Evolutionary conservation across 495 filamentous ascomycete genomes (phyloP).

Genomic region (Podospora pseudopauciseta): DNA sequence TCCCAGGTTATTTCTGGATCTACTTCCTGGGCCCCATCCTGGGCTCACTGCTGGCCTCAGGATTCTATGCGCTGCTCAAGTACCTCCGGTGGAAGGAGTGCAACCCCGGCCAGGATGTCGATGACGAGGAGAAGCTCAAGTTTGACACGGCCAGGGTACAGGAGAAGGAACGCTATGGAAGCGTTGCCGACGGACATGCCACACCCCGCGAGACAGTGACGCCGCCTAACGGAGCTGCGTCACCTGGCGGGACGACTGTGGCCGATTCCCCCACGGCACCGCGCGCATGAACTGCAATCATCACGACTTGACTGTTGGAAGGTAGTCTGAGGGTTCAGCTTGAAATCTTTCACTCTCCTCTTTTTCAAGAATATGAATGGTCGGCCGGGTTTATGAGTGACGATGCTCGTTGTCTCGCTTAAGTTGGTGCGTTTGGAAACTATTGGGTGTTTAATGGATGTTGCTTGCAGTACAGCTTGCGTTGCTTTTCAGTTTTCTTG

Average conservation of each 20-base stretch:
- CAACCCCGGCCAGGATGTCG: slow-evolving; percentile 51
- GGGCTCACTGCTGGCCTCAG: slow-evolving; percentile 59
- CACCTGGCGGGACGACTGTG: background rate
- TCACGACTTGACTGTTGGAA: background rate
- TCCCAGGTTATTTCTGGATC: slow-evolving; percentile 69
- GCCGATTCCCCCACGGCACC: background rate
- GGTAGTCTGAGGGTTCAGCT: background rate
- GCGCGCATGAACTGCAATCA: background rate
- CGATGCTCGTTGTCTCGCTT: background rate
- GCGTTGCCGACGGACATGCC: slow-evolving; percentile 3
- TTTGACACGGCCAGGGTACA: background rate
- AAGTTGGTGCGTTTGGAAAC: background rate
- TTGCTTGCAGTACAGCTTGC: background rate
- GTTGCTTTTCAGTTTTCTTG: background rate
- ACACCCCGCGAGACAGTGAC: background rate
- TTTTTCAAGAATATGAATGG: background rate
- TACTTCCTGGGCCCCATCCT: slow-evolving; percentile 59
- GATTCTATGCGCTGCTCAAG: slow-evolving; percentile 65
- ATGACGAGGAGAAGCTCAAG: slow-evolving; percentile 5
- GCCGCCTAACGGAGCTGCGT: background rate
- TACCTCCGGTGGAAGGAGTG: slow-evolving; percentile 69
- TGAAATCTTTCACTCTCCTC: background rate
- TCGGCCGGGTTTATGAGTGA: background rate
- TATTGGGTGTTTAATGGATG: background rate
- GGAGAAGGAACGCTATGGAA: background rate